These are phyloP conservation scores for Yamadazyma mexicana DNA, from an alignment of 1,139 yeast species.

Conservation along the genomic window DNA sequence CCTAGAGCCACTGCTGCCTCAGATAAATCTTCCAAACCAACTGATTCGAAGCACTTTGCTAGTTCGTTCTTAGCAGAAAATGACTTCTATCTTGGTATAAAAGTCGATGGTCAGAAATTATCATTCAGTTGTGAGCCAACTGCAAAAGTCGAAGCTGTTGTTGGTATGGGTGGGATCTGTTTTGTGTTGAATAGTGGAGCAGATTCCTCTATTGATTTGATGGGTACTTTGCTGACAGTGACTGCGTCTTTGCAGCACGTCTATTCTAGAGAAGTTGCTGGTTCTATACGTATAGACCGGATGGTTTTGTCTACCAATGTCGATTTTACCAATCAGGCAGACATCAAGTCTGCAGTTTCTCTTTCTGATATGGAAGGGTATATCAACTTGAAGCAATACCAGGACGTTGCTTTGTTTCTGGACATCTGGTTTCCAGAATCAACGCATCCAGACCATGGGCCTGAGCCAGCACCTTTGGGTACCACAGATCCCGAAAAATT, in stretches of 20 bases:
- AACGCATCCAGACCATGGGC: not conserved
- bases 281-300: conserved; percentile 60
- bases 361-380: conserved; percentile 60
- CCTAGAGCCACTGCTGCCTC: not conserved
- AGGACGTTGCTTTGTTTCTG: conserved; percentile 76
- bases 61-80: conserved; percentile 46
- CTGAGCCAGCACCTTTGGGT: not conserved
- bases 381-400: conserved; percentile 79
- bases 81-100: conserved; percentile 64
- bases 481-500: conserved; percentile 1
- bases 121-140: conserved; percentile 88
- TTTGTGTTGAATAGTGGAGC: conserved; percentile 56
- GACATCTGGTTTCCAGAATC: conserved; percentile 76
- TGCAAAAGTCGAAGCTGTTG: conserved; percentile 87
- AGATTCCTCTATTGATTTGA: conserved; percentile 32
- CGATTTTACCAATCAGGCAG: conserved; percentile 32
- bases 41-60: conserved; percentile 20
- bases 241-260: conserved; percentile 82
- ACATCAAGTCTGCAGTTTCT: conserved; percentile 52
- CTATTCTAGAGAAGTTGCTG: conserved; percentile 87
- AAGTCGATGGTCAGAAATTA: conserved; percentile 70
- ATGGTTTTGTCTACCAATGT: conserved; percentile 43
- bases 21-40: conserved; percentile 4
- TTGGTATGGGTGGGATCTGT: conserved; percentile 65
- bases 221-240: conserved; percentile 48